Base-by-base conservation (phyloP, 2,329 filamentous ascomycete species). In the Fonsecaea erecta region DNA sequence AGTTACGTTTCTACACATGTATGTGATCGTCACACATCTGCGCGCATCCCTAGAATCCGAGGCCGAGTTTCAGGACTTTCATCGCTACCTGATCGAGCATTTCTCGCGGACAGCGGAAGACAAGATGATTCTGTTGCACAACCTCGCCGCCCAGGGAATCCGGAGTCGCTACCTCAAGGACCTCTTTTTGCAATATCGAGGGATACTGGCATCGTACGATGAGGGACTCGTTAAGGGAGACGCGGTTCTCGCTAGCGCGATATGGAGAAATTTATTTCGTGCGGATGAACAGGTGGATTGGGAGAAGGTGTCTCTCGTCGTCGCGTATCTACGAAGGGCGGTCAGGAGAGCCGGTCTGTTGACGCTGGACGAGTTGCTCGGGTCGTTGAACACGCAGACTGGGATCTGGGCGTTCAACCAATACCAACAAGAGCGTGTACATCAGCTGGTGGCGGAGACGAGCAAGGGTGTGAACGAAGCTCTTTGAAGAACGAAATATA, bases 201-300 rank as follows among this genome's bases (percentile, higher is more conserved):
- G 93, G 32, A 82, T 93, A 61, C 83, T 96, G 24, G 84, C 93
- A 7, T 91, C 92, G 1, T 81, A 83, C 72, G 79, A 80, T 48
- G 81, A 83, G 63, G 80, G 79, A 0, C 68, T 82, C 53, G 74
- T 78, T 21, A 80, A 80, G 63, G 79, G 81, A 2, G 80, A 83
- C 73, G 78, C 79, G 8, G 77, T 81, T 59, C 74, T 83, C 52
- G 78, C 76, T 3, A 79, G 90, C 48, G 95, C 95, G 8, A 83
- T 99, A 54, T 99, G 95, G 95, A 85, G 95, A 74, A 98, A 98
- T 78, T 75, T 99, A 62, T 96, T 92, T 83, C 93, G 94, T 80
- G 92, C 86, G 24, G 81, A 80, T 52, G 82, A 86, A 64, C 83
- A 88, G 62, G 82, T 89, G 18, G 85, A 91, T 76, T 81, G 87